These are phyloP conservation scores for Turnera subulata DNA, from an alignment of 345 rosid genomes.

Conservation along the genomic window DNA sequence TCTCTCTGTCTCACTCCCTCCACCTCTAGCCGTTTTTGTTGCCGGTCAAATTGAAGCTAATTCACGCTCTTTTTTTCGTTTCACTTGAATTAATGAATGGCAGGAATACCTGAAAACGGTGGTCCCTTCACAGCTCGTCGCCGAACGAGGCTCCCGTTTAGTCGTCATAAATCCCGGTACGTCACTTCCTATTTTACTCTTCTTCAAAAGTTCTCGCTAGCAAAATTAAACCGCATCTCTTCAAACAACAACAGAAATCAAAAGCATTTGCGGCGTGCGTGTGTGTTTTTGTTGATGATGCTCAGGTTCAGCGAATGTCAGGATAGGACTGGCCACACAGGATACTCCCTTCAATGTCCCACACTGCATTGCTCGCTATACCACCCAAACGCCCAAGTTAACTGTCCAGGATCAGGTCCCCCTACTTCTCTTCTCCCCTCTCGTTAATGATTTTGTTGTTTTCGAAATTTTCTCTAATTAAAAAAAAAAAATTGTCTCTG, in stretches of 20 bases:
- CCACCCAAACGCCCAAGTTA: slow-evolving; percentile 38
- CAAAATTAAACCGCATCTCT: no score
- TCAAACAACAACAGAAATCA: no score
- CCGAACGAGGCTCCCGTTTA: slow-evolving; percentile 84
- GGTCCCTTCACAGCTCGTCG: slow-evolving; percentile 75
- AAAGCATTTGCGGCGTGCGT: no score
- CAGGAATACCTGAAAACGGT: slow-evolving; percentile 97
- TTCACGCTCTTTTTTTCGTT: no score
- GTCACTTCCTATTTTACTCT: background rate
- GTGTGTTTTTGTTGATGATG: background rate
- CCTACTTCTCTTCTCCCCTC: background rate
- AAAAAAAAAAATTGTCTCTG: background rate
- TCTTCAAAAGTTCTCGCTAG: no score
- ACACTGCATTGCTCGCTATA: slow-evolving; percentile 77
- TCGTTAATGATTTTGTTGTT: background rate
- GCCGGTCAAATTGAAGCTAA: no score
- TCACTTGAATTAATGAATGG: background rate
- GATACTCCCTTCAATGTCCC: slow-evolving; percentile 67
- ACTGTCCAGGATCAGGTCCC: slow-evolving; percentile 70
- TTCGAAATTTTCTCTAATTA: background rate
- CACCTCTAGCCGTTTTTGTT: no score
- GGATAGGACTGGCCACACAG: slow-evolving; percentile 77
- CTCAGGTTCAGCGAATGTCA: slow-evolving; percentile 59
- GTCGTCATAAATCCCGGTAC: slow-evolving; percentile 85
- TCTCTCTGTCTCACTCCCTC: no score